phyloP scores from a whole-genome alignment of 2,329 filamentous ascomycete species.

The Laburnicola sp. region DNA sequence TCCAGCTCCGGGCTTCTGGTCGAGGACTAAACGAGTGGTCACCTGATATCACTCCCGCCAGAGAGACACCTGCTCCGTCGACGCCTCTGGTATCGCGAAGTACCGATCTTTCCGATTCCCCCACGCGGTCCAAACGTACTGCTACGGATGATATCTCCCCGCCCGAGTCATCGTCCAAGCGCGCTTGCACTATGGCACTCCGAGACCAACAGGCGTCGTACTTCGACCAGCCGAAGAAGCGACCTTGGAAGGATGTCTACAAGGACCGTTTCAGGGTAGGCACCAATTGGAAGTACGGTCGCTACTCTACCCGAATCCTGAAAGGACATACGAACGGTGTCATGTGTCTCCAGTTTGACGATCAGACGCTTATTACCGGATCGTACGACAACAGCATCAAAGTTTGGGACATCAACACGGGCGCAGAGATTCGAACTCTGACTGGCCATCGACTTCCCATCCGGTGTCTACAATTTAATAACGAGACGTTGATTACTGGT shows the following conservation, averaged over 20 bases:
- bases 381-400: constrained; percentile 95
- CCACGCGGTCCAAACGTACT: constrained; percentile 34
- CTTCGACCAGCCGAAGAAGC: constrained; percentile 52
- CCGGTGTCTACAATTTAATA: constrained; percentile 88
- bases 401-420: constrained; percentile 92
- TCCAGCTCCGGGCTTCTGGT: constrained; percentile 68
- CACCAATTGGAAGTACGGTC: constrained; percentile 95
- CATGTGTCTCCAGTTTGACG: constrained; percentile 78
- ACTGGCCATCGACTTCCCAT: constrained; percentile 81
- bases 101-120: constrained; percentile 21
- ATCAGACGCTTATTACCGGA: constrained; percentile 87
- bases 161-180: constrained; percentile 37
- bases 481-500: constrained; percentile 86
- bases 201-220: constrained; percentile 50
- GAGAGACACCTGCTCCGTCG: constrained; percentile 36
- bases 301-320: constrained; percentile 81
- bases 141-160: constrained; percentile 27
- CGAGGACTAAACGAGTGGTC: constrained; percentile 60
- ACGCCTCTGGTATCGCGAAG: constrained; percentile 11
- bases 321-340: constrained; percentile 87
- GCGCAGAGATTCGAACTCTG: constrained; percentile 82
- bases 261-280: constrained; percentile 93
- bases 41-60: constrained; percentile 54
- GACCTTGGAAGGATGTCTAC: constrained; percentile 97
- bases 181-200: constrained; percentile 32